These are phyloP conservation scores for Plasmodium coatneyi DNA, from an alignment of 169 alveolate species.

Conservation along the genomic window DNA sequence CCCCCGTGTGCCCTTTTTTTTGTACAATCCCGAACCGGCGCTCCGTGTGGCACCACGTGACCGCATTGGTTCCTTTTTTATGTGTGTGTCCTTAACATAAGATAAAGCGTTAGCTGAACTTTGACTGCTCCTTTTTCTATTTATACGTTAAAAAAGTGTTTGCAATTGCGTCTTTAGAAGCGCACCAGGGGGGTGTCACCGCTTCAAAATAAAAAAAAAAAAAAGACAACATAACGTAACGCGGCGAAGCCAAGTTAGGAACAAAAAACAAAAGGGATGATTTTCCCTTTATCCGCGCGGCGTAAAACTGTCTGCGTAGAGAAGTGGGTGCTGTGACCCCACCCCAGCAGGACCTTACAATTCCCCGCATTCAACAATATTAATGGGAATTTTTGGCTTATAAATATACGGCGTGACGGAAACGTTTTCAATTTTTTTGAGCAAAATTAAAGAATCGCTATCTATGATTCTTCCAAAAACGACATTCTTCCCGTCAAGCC, in stretches of 20 bases:
- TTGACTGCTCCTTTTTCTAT: background rate
- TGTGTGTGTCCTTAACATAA: background rate
- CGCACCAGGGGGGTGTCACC: background rate
- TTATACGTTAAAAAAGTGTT: background rate
- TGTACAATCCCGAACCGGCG: background rate
- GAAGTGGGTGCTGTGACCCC: background rate
- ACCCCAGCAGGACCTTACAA: too few species aligned
- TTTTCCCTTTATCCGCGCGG: background rate
- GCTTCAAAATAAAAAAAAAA: background rate
- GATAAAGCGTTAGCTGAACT: background rate
- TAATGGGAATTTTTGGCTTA: constrained; percentile 82
- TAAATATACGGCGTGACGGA: constrained; percentile 86
- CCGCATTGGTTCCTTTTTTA: background rate
- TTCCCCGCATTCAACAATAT: constrained; percentile 84
- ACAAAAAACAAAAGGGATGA: background rate
- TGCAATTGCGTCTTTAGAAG: background rate
- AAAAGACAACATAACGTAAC: background rate
- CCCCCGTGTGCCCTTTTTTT: background rate
- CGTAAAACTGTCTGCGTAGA: background rate
- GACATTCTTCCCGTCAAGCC: constrained; percentile 97
- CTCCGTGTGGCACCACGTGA: background rate
- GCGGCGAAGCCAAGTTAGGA: background rate
- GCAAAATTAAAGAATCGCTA: constrained; percentile 84
- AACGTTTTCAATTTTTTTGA: constrained; percentile 88
- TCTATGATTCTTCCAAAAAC: constrained; percentile 94